Evolutionary conservation across 2,329 filamentous ascomycete genomes (phyloP).

Genomic region (Venturia nashicola): DNA sequence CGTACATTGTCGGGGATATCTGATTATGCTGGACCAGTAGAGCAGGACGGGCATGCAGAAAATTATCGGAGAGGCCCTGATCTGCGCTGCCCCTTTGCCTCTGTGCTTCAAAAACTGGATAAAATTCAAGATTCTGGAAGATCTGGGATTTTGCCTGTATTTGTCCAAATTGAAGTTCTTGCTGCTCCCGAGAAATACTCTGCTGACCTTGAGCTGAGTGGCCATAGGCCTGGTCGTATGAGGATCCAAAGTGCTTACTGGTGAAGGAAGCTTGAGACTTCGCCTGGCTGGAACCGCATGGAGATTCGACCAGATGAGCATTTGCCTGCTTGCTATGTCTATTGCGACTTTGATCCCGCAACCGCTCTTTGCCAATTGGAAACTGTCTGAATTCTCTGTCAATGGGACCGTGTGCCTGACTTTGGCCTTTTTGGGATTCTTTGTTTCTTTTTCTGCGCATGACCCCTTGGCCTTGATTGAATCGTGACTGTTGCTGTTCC

Average conservation of each 20-base stretch:
- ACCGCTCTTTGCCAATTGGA: not conserved
- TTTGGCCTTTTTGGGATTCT: too few relatives aligned
- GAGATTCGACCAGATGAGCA: not conserved
- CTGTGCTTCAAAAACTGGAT: not conserved
- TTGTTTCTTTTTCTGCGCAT: too few relatives aligned
- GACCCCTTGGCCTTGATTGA: not conserved
- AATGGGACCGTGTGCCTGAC: too few relatives aligned
- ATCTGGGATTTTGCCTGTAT: not conserved
- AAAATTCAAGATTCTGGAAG: not conserved
- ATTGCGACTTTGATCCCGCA: not conserved
- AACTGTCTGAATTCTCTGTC: too few relatives aligned
- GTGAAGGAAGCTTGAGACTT: not conserved
- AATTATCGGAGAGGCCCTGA: too few relatives aligned
- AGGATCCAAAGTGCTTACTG: not conserved
- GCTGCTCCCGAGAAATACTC: not conserved
- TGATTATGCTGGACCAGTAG: too few relatives aligned
- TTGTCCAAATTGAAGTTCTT: not conserved
- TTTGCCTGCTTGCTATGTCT: too few relatives aligned
- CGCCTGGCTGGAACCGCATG: not conserved
- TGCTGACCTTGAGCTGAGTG: not conserved
- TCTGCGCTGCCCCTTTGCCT: not conserved
- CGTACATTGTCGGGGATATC: too few relatives aligned
- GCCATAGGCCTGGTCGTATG: not conserved
- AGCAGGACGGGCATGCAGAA: too few relatives aligned
- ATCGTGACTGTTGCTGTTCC: not conserved